A percentile compares a stretch with the other conserved stretches of the same genome.
phyloP scores from a whole-genome alignment of 1,284 basidiomycete genomes.

The Leccinum subrobustum region DNA sequence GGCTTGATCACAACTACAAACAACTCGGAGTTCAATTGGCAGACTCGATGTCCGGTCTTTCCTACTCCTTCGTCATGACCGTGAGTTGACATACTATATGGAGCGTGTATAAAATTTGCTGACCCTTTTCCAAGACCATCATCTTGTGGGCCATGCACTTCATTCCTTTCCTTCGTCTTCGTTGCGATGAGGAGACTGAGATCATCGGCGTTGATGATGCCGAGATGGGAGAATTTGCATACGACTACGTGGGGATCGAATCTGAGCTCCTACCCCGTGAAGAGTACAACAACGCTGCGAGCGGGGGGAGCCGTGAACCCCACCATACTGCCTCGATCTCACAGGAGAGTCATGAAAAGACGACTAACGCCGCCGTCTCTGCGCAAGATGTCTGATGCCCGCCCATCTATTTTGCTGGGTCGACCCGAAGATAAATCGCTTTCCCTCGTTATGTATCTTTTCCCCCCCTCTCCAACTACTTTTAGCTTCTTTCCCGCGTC shows the following conservation, averaged over 20 bases:
- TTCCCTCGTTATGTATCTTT: background rate
- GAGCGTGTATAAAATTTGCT: background rate
- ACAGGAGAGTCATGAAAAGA: conserved; percentile 31
- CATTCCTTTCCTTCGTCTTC: conserved; percentile 83
- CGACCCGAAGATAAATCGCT: background rate
- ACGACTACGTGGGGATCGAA: conserved; percentile 83
- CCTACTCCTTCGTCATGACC: conserved; percentile 82
- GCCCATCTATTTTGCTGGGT: too few relatives aligned
- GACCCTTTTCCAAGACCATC: conserved; percentile 53
- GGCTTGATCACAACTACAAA: conserved; percentile 84
- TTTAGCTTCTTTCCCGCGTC: background rate
- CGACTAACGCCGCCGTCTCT: conserved; percentile 1
- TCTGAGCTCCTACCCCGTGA: conserved; percentile 42
- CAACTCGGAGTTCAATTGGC: conserved; percentile 91
- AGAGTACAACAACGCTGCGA: conserved; percentile 18
- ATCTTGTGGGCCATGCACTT: conserved; percentile 93
- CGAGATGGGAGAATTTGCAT: conserved; percentile 94
- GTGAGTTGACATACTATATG: conserved; percentile 39
- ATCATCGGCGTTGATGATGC: conserved; percentile 92
- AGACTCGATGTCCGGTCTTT: conserved; percentile 71
- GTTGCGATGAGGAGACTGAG: conserved; percentile 81
- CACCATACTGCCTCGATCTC: conserved; percentile 24
- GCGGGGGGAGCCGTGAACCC: conserved; percentile 24
- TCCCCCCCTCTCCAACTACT: background rate
- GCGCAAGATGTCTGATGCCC: background rate